Base-by-base conservation (phyloP, 2,329 filamentous ascomycete species). In the Ceratocystis cacaofunesta region DNA sequence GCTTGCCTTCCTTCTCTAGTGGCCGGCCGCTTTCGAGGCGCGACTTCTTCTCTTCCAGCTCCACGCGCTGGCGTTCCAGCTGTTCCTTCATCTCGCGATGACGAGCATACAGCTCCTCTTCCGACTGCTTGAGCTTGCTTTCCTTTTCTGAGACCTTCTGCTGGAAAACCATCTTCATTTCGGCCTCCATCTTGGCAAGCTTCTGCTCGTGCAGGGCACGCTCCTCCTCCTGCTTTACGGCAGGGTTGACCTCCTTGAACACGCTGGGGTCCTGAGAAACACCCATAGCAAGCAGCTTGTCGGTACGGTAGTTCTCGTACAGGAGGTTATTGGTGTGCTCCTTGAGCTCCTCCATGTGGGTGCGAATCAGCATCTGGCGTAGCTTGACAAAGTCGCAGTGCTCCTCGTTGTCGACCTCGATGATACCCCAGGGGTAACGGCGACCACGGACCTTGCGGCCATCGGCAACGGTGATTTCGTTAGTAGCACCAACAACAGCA, bases 111-210 rank as follows among this genome's bases (percentile, higher is more conserved):
- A 99, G 81, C 82, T 99, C 94, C 77, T 99, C 94, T 78, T 99
- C 94, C 82, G 91, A 96, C 80, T 97, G 94, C 81, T 95, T 95
- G 76, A 99, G 82, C 80, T 99, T 99, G 85, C 90, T 96, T 80
- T 99, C 94, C 83, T 99, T 99, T 78, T 99, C 94, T 70, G 90
- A 86, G 41, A 99, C 94, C 88, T 99, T 99, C 77, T 99, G 94
- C 78, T 97, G 94, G 90, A 99, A 99, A 71, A 99, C 94, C 90
- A 96, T 96, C 90, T 99, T 99, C 94, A 99, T 99, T 78, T 99
- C 94, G 74, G 91, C 86, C 79, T 99, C 94, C 94, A 99, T 99
- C 90, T 99, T 99, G 77, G 92, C 90, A 72, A 99, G 90, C 83
- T 99, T 99, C 83, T 96, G 92, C 80, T 99, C 94, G 83, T 99